Evolutionary conservation across 1,139 yeast species (phyloP).

Genomic region (Geotrichum fermentans): DNA sequence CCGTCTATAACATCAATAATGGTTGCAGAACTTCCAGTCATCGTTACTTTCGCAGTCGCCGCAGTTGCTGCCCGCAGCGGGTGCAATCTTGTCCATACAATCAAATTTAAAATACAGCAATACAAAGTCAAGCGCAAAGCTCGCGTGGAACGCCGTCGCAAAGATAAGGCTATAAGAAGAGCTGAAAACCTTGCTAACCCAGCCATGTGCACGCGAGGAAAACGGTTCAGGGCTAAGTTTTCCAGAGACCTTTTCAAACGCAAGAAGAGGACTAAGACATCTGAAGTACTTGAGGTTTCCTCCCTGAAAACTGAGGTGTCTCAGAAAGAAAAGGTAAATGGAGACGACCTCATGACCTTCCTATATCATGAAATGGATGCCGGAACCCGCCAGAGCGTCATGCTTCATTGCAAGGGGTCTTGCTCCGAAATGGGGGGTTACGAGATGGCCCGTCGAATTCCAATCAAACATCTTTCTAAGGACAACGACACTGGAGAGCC

Average conservation of each 20-base stretch:
- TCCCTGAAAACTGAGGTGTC: no score
- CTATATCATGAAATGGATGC: not conserved
- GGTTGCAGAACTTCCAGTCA: conserved; percentile 8
- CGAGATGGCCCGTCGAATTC: conserved; percentile 1
- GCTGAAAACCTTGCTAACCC: not conserved
- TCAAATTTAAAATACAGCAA: not conserved
- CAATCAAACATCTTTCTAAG: not conserved
- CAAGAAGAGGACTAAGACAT: no score
- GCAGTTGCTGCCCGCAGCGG: conserved; percentile 4
- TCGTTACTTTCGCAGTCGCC: conserved; percentile 10
- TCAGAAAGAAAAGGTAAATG: not conserved
- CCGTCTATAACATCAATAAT: no score
- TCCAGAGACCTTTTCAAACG: not conserved
- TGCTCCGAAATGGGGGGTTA: conserved; percentile 12
- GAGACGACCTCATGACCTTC: conserved; percentile 6
- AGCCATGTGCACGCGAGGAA: not conserved
- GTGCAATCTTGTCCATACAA: conserved; percentile 2
- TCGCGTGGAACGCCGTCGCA: not conserved
- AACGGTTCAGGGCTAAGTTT: not conserved
- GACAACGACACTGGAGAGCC: no score
- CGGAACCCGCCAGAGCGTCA: not conserved
- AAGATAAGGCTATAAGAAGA: not conserved
- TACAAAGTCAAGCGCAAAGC: not conserved
- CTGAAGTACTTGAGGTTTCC: not conserved
- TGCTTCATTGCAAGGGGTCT: conserved; percentile 3